A percentile compares a stretch with the other conserved stretches of the same genome.
Evolutionary conservation across 108 stramenopile species (phyloP).

Genomic region (Parmales sp.): DNA sequence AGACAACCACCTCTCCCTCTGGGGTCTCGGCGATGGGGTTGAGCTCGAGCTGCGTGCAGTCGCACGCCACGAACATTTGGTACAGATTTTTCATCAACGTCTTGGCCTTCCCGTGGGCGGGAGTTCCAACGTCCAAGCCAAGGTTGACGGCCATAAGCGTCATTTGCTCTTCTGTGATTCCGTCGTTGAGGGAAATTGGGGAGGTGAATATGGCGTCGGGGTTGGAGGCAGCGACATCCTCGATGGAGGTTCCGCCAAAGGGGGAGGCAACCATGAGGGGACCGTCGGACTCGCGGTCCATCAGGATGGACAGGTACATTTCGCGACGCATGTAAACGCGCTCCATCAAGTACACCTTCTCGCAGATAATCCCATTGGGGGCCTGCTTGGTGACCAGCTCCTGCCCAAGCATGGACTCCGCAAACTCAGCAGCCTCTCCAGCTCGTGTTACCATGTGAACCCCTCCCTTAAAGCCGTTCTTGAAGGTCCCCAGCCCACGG

Average conservation of each 20-base stretch:
- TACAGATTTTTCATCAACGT: conserved; percentile 59
- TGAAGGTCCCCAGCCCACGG: conserved; percentile 66
- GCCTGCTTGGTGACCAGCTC: conserved; percentile 72
- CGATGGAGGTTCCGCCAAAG: conserved; percentile 62
- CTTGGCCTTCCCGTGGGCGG: conserved; percentile 25
- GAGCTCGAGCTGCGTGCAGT: conserved; percentile 72
- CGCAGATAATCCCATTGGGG: conserved; percentile 32
- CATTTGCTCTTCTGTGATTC: conserved; percentile 48
- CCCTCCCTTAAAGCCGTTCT: conserved; percentile 73
- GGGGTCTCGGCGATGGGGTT: conserved; percentile 73
- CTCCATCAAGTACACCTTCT: conserved; percentile 66
- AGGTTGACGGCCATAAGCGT: conserved; percentile 27
- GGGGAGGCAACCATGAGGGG: conserved; percentile 65
- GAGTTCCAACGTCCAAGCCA: conserved; percentile 29
- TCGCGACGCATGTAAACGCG: conserved; percentile 64
- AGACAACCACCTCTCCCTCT: conserved; percentile 60
- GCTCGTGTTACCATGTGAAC: conserved; percentile 62
- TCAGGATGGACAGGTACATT: conserved; percentile 66
- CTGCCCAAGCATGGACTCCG: conserved; percentile 70
- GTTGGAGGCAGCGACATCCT: conserved; percentile 63
- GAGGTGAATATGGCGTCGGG: conserved; percentile 63
- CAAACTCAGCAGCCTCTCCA: conserved; percentile 43
- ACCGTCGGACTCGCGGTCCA: conserved; percentile 61
- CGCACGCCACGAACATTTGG: conserved; percentile 54
- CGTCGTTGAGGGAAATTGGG: conserved; percentile 47